Percentiles rank a stretch among this genome's conserved stretches.
Evolutionary conservation across 352 stramenopile species (phyloP).

Genomic region (Phytophthora crassamura): DNA sequence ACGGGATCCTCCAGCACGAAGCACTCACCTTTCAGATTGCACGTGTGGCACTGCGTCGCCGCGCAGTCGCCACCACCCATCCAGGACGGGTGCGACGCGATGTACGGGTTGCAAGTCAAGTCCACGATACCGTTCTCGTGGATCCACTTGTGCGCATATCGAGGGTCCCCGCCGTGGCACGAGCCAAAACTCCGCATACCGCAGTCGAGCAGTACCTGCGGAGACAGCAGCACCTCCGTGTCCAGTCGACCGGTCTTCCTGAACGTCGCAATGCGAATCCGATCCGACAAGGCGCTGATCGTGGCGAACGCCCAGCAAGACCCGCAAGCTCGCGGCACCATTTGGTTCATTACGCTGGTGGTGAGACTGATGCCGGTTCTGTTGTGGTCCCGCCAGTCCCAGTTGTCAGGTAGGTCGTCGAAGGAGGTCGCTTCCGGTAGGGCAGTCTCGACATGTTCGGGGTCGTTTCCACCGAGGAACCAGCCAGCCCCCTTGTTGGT

Average conservation of each 20-base stretch:
- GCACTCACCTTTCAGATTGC: conserved; percentile 65
- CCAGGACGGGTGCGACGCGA: conserved; percentile 80
- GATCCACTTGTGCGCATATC: conserved; percentile 88
- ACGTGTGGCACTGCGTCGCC: conserved; percentile 72
- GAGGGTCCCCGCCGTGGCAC: conserved; percentile 77
- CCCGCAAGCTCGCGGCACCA: conserved; percentile 75
- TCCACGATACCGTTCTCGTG: conserved; percentile 85
- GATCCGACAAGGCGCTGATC: conserved; percentile 74
- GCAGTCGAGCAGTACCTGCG: conserved; percentile 76
- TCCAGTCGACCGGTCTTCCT: conserved; percentile 64
- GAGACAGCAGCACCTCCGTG: conserved; percentile 69
- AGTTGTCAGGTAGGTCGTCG: conserved; percentile 67
- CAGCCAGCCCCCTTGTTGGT: conserved; percentile 55
- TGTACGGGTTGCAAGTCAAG: conserved; percentile 84
- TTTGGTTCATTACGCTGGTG: conserved; percentile 82
- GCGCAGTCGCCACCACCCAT: conserved; percentile 63
- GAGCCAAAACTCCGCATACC: conserved; percentile 85
- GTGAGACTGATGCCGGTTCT: conserved; percentile 77
- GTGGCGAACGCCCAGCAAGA: conserved; percentile 86
- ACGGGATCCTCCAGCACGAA: conserved; percentile 60
- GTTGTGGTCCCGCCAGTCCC: conserved; percentile 86
- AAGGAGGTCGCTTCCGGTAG: conserved; percentile 58
- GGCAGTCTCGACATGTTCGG: conserved; percentile 53
- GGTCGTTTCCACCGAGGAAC: conserved; percentile 72
- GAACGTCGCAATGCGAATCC: conserved; percentile 75